Percentiles rank a stretch among this genome's conserved stretches.
Evolutionary conservation across 305 asterid species (phyloP).

Genomic region (Fraxinus platypoda): DNA sequence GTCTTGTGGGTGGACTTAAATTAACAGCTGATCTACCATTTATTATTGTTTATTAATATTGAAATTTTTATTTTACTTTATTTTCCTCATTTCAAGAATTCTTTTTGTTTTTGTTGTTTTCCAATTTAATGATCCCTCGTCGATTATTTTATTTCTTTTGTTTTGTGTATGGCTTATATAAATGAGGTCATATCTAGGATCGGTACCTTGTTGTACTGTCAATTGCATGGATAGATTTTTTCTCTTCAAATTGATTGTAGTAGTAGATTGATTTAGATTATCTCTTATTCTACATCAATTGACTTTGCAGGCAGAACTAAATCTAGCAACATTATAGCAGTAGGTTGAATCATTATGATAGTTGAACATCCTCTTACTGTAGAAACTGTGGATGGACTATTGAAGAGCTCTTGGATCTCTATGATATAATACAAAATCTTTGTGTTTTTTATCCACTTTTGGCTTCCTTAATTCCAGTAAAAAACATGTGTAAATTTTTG

Average conservation of each 20-base stretch:
- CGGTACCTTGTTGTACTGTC: neutral
- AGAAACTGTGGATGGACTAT: neutral
- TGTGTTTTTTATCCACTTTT: neutral
- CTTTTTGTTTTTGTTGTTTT: neutral
- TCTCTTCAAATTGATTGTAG: neutral
- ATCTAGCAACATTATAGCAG: neutral
- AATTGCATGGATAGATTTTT: neutral
- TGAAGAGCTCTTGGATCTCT: neutral
- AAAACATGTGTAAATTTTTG: neutral
- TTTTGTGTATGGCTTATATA: neutral
- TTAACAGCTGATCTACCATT: neutral
- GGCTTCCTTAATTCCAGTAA: neutral
- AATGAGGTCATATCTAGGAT: neutral
- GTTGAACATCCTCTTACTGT: neutral
- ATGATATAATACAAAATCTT: neutral
- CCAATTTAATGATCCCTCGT: neutral
- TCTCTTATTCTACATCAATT: neutral
- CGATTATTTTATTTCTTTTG: neutral
- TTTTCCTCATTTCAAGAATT: neutral
- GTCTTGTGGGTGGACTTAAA: neutral
- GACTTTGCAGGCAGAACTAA: neutral
- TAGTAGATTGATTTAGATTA: neutral
- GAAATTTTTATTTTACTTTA: neutral
- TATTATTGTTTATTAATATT: neutral
- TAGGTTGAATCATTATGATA: neutral